These are phyloP conservation scores for Leishmania gerbilli DNA, from an alignment of 208 protist species.

Conservation along the genomic window DNA sequence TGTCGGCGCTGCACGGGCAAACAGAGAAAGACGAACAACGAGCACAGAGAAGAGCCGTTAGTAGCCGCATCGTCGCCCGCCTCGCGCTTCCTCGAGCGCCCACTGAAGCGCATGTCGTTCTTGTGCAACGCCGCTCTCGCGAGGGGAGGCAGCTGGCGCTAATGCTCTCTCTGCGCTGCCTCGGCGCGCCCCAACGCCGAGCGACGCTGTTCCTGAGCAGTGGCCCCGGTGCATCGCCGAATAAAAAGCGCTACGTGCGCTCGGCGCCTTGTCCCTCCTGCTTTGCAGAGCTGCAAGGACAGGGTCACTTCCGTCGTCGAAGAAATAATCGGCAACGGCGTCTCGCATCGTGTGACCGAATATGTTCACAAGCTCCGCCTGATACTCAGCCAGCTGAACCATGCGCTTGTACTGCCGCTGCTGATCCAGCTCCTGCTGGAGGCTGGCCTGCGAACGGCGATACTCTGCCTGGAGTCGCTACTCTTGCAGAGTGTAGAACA, in stretches of 20 bases:
- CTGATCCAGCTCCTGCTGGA: constrained; percentile 44
- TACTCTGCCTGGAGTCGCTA: constrained; percentile 36
- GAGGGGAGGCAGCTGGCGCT: not conserved
- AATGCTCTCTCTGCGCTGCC: not conserved
- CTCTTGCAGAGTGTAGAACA: constrained; percentile 42
- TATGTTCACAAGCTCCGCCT: constrained; percentile 63
- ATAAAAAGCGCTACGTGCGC: not conserved
- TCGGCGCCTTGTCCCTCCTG: constrained; percentile 5
- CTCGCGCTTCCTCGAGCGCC: constrained; percentile 29
- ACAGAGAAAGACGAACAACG: not conserved
- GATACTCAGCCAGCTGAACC: constrained; percentile 39
- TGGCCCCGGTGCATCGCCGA: not conserved
- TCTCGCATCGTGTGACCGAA: constrained; percentile 53
- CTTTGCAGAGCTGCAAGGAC: constrained; percentile 18
- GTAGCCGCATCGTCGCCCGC: constrained; percentile 10
- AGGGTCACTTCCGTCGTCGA: constrained; percentile 36
- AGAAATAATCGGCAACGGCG: constrained; percentile 48
- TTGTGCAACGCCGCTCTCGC: not conserved
- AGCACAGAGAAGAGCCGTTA: not conserved
- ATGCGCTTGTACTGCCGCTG: constrained; percentile 48
- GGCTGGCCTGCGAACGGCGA: constrained; percentile 19
- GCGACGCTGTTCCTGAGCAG: not conserved
- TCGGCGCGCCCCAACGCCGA: not conserved
- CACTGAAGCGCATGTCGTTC: constrained; percentile 26
- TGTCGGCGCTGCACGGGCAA: not conserved